Conservation (phyloP, 108 stramenopile genomes). For the Conticribra weissflogii region DNA sequence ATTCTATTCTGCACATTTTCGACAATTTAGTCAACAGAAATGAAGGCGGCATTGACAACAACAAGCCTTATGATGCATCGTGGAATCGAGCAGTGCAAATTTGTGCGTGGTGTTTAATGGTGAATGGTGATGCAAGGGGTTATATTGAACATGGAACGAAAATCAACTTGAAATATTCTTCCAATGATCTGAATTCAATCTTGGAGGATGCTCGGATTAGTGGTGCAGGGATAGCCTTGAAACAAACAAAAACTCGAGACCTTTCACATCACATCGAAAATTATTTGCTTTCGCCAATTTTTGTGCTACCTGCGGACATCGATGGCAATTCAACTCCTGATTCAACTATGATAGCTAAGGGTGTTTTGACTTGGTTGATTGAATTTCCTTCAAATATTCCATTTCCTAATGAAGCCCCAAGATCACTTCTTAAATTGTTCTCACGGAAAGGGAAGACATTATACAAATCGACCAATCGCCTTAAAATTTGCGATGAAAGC, state of each 20-base stretch:
- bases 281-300: neutral
- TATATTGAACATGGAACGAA: conserved; percentile 10
- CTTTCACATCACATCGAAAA: neutral
- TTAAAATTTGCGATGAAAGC: too few relatives aligned
- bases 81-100: conserved; percentile 6
- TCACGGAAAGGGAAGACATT: too few relatives aligned
- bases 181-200: neutral
- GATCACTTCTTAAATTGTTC: neutral
- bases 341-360: neutral
- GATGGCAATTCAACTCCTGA: neutral
- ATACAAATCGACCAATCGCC: too few relatives aligned
- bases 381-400: neutral
- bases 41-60: neutral
- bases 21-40: too few relatives aligned
- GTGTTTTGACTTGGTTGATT: too few relatives aligned
- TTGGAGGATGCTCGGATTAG: conserved; percentile 6
- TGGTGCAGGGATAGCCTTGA: conserved; percentile 1
- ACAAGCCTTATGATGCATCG: neutral
- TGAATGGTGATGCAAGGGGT: conserved; percentile 19
- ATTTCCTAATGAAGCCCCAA: neutral
- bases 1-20: too few relatives aligned
- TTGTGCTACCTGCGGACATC: conserved; percentile 7
- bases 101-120: conserved; percentile 15
- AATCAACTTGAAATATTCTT: neutral
- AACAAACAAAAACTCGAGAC: neutral